Percentiles rank a stretch among this genome's conserved stretches.
Conservation (phyloP, 768 basidiomycete species). For the Hysterangium stoloniferum region DNA sequence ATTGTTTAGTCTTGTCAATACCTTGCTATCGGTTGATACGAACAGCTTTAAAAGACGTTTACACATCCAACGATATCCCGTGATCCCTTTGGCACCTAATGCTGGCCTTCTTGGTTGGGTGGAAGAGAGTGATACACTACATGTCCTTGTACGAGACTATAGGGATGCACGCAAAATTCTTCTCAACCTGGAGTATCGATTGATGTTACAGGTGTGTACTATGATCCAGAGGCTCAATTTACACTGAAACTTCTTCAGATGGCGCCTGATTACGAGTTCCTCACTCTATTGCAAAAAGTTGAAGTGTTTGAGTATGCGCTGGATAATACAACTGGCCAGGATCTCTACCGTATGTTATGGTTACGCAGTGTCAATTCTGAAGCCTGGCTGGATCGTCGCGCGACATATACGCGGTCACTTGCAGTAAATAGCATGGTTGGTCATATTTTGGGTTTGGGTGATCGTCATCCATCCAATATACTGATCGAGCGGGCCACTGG, state of each 20-base stretch:
- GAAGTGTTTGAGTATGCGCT: conserved; percentile 99
- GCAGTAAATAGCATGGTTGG: conserved; percentile 99
- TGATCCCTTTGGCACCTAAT: conserved; percentile 92
- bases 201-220: conserved; percentile 74
- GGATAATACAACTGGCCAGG: conserved; percentile 97
- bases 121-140: conserved; percentile 89
- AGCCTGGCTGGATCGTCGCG: conserved; percentile 94
- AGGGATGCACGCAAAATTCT: conserved; percentile 94
- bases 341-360: conserved; percentile 95
- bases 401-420: conserved; percentile 91
- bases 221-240: background rate
- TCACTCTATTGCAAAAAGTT: conserved; percentile 92
- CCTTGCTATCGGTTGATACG: conserved; percentile 84
- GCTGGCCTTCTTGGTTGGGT: conserved; percentile 96
- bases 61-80: conserved; percentile 87
- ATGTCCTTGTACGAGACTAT: conserved; percentile 93
- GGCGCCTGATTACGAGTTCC: conserved; percentile 97
- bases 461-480: conserved; percentile 94
- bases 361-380: conserved; percentile 92
- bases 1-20: conserved; percentile 94
- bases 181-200: conserved; percentile 95
- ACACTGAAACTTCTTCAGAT: conserved; percentile 47
- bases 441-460: conserved; percentile 94
- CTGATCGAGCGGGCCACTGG: conserved; percentile 87
- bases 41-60: conserved; percentile 94